Evolutionary conservation across 805 yeast species (phyloP).

Genomic region (Wickerhamiella hasegawae): DNA sequence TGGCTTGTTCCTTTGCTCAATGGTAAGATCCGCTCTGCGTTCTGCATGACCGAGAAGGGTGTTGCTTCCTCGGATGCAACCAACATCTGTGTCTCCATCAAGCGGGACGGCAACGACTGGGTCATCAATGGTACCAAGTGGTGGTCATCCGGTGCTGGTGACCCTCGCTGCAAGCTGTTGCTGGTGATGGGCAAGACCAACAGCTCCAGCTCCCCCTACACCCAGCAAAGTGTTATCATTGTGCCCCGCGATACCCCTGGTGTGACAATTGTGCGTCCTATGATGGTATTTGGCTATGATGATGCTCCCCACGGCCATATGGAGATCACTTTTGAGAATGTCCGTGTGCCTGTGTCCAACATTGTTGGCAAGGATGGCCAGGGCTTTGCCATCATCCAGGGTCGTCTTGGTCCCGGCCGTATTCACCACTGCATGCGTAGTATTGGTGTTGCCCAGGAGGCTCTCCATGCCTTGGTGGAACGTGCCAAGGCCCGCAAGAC

Average conservation of each 20-base stretch:
- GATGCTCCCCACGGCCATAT: constrained; percentile 64
- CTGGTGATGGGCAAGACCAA: constrained; percentile 36
- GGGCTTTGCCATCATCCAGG: constrained; percentile 49
- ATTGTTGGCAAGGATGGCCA: constrained; percentile 34
- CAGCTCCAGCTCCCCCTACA: constrained; percentile 22
- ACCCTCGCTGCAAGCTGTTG: constrained; percentile 41
- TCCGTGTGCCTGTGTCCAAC: constrained; percentile 30
- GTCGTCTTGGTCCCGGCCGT: constrained; percentile 54
- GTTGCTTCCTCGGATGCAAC: constrained; percentile 47
- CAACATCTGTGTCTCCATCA: constrained; percentile 36
- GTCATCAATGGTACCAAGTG: constrained; percentile 47
- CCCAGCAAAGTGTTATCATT: constrained; percentile 40
- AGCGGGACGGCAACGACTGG: constrained; percentile 27
- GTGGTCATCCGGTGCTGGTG: constrained; percentile 62
- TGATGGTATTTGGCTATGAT: constrained; percentile 41
- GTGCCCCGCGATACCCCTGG: constrained; percentile 38
- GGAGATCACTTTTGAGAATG: constrained; percentile 37
- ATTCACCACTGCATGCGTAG: constrained; percentile 56
- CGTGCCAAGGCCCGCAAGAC: constrained; percentile 36
- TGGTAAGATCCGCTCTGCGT: constrained; percentile 44
- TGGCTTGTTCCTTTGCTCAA: constrained; percentile 39
- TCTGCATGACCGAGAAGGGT: constrained; percentile 49
- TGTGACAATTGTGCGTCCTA: constrained; percentile 34
- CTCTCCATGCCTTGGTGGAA: constrained; percentile 30
- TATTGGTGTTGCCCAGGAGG: constrained; percentile 44